A percentile compares a stretch with the other conserved stretches of the same genome.
Evolutionary conservation across 2,329 filamentous ascomycete species (phyloP).

Genomic region (Lojkania enalia): DNA sequence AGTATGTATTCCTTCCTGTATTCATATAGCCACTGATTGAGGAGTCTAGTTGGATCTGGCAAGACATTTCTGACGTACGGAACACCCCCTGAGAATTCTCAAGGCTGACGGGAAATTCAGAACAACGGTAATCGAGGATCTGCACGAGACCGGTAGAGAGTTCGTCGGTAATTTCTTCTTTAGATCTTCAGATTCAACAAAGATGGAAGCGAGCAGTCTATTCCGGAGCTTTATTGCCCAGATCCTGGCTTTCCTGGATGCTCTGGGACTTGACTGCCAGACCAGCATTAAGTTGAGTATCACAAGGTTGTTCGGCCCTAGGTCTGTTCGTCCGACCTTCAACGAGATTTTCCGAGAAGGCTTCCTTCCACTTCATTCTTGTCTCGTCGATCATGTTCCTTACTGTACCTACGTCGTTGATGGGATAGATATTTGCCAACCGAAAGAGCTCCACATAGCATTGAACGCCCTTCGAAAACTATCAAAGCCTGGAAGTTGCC

Average conservation of each 20-base stretch:
- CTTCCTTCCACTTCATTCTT: background rate
- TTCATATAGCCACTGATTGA: background rate
- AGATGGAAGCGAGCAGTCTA: background rate
- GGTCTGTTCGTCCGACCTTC: background rate
- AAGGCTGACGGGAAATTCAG: background rate
- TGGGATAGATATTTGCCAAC: background rate
- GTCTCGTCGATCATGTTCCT: background rate
- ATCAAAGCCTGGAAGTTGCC: background rate
- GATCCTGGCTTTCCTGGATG: background rate
- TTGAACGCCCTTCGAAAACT: background rate
- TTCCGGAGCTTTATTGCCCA: background rate
- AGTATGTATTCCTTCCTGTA: background rate
- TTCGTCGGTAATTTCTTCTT: background rate
- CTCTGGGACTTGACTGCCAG: background rate
- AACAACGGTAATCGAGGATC: background rate
- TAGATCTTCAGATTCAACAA: background rate
- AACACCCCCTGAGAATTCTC: background rate
- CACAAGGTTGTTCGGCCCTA: background rate
- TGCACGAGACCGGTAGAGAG: background rate
- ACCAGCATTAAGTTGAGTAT: background rate
- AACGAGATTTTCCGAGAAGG: background rate
- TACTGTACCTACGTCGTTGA: background rate
- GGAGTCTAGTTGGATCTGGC: background rate
- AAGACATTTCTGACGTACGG: background rate
- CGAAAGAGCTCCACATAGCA: background rate